Evolutionary conservation across 805 yeast species (phyloP), one percentile per base, ranked within the genome.

Genomic region (Cyberlindnera euphorbiae): DNA sequence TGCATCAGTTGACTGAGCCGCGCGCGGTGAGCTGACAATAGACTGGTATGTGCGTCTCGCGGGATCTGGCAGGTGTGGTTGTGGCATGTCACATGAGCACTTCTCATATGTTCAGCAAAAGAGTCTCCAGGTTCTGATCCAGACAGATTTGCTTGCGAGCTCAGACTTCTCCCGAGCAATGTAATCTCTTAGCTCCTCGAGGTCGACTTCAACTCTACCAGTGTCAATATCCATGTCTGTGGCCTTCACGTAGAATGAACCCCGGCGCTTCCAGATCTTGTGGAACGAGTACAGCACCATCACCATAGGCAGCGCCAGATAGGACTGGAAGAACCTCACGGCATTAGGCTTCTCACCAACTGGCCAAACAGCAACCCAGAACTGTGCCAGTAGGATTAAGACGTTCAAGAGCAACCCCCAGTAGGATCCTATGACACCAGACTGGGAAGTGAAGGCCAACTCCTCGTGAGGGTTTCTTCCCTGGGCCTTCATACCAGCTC

Each of bases 391-490:
- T 39, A 87, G 65, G 45, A 85, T 77, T 42, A 81, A 60, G 27
- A 71, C 28, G 57, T 78, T 78, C 47, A 87, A 60, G 21, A 62
- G 40, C 16, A 74, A 55, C 39, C 93, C 94, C 52, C 69, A 69
- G 46, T 57, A 59, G 1, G 94, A 79, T 33, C 94, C 94, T 43
- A 53, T 59, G 24, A 77, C 55, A 49, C 95, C 95, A 30, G 72
- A 64, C 44, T 78, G 83, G 11, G 95, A 71, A 27, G 63, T 66
- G 63, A 75, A 86, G 0, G 79, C 68, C 39, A 85, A 64, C 59
- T 85, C 93, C 35, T 73, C 77, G n/a, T 76, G 60, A 11, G 78
- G 64, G 14, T 63, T 53, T 64, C 90, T 74, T 33, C 87, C 87
- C 60, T 82, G 86, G 7, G 61, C 69, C 7, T 59, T 58, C 44